A percentile compares a stretch with the other conserved stretches of the same genome.
These are phyloP conservation scores for Monosporozyma aerobia DNA, from an alignment of 805 yeast species.

Conservation along the genomic window DNA sequence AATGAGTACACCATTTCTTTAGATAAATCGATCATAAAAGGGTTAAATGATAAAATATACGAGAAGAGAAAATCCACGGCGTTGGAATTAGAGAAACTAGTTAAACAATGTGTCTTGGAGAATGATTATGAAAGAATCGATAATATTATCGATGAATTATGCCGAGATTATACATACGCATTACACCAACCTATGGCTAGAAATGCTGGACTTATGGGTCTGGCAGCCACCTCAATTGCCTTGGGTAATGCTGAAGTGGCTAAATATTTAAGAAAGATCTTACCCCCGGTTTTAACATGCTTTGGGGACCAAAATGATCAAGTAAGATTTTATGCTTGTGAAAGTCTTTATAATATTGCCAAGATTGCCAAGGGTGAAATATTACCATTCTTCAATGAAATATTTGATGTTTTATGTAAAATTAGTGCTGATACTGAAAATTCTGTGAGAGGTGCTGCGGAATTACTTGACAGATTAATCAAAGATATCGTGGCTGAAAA, in stretches of 20 bases:
- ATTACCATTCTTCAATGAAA: constrained; percentile 81
- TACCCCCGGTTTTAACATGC: constrained; percentile 89
- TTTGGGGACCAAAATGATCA: constrained; percentile 97
- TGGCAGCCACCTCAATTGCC: constrained; percentile 94
- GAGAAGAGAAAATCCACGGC: constrained; percentile 76
- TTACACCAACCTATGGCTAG: constrained; percentile 80
- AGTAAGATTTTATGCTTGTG: constrained; percentile 95
- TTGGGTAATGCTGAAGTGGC: constrained; percentile 80
- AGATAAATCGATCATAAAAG: constrained; percentile 60
- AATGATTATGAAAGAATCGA: constrained; percentile 31
- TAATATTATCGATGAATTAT: constrained; percentile 59
- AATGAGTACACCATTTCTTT: not conserved
- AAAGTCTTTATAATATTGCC: constrained; percentile 88
- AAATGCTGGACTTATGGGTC: constrained; percentile 91
- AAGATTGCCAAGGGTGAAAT: constrained; percentile 96
- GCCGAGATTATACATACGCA: constrained; percentile 71
- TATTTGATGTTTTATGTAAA: constrained; percentile 84
- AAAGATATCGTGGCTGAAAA: constrained; percentile 94
- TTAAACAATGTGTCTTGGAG: constrained; percentile 45
- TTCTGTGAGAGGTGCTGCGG: constrained; percentile 92
- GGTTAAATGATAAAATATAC: constrained; percentile 63
- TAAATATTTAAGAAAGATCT: constrained; percentile 67
- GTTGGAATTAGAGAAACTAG: constrained; percentile 64
- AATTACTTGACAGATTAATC: constrained; percentile 76
- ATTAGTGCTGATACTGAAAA: constrained; percentile 85